Conservation (phyloP, 306 rosid genomes). For the Vigna hirtella region DNA sequence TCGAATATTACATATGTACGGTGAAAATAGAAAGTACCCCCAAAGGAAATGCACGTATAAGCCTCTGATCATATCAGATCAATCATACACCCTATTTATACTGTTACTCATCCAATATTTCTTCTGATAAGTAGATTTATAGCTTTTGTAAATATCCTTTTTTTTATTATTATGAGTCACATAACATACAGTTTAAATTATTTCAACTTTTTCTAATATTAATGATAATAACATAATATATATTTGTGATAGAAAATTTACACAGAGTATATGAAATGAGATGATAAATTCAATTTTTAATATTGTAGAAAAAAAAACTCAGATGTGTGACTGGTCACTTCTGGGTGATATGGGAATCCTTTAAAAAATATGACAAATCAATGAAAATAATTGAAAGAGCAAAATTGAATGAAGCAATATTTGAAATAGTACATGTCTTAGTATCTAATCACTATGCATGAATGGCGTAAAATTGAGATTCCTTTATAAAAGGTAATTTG, state of each 20-base stretch:
- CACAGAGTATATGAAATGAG: neutral
- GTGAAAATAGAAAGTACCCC: neutral
- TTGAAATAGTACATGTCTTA: neutral
- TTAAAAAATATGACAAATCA: neutral
- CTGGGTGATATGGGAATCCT: neutral
- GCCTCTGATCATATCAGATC: neutral
- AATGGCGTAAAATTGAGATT: slow-evolving; percentile 5
- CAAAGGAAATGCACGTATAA: neutral
- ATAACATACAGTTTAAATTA: too few species aligned
- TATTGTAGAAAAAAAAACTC: neutral
- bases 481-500: neutral
- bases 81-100: neutral
- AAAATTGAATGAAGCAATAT: neutral
- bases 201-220: too few species aligned
- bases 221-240: too few species aligned
- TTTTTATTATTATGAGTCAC: too few species aligned
- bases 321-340: neutral
- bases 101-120: neutral
- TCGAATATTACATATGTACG: slow-evolving; percentile 13
- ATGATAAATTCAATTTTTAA: neutral
- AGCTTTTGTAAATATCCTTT: too few species aligned
- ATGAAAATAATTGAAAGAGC: neutral
- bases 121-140: too few species aligned
- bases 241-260: too few species aligned
- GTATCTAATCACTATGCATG: neutral